Conservation (phyloP, 2,329 filamentous ascomycete genomes). For the Sclerotinia glacialis region DNA sequence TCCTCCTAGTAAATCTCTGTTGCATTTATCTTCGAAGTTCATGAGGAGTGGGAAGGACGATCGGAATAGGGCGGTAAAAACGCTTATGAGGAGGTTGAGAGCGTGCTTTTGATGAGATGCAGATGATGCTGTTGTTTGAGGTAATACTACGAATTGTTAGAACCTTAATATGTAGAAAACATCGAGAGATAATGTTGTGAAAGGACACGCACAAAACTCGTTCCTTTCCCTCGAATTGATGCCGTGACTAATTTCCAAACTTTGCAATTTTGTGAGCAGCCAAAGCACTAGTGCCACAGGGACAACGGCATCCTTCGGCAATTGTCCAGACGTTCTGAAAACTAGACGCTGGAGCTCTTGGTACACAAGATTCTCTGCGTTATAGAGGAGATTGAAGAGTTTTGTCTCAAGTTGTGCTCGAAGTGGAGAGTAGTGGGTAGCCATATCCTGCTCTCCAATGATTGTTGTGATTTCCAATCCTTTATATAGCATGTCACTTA, state of each 20-base stretch:
- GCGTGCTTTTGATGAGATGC: slow-evolving; percentile 30
- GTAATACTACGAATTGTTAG: background rate
- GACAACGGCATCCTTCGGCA: slow-evolving; percentile 31
- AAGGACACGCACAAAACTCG: slow-evolving; percentile 26
- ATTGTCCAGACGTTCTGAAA: slow-evolving; percentile 31
- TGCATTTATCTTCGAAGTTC: slow-evolving; percentile 31
- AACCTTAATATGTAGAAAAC: background rate
- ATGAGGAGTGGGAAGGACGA: slow-evolving; percentile 33
- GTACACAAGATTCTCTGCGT: slow-evolving; percentile 30
- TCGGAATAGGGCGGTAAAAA: slow-evolving; percentile 33
- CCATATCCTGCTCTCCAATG: background rate
- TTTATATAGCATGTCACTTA: slow-evolving; percentile 31
- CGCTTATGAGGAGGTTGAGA: slow-evolving; percentile 32
- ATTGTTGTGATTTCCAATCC: slow-evolving; percentile 25
- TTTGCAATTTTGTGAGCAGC: slow-evolving; percentile 31
- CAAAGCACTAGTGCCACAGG: slow-evolving; percentile 34
- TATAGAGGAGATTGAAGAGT: slow-evolving; percentile 32
- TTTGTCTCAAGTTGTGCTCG: slow-evolving; percentile 35
- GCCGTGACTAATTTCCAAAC: slow-evolving; percentile 29
- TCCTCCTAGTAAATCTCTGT: slow-evolving; percentile 29
- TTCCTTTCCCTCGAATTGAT: slow-evolving; percentile 25
- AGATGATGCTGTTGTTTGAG: background rate
- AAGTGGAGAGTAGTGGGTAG: slow-evolving; percentile 12
- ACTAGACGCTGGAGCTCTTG: slow-evolving; percentile 33
- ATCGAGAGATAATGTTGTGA: background rate